Evolutionary conservation across 495 filamentous ascomycete genomes (phyloP).

Genomic region (Lepraria neglecta): DNA sequence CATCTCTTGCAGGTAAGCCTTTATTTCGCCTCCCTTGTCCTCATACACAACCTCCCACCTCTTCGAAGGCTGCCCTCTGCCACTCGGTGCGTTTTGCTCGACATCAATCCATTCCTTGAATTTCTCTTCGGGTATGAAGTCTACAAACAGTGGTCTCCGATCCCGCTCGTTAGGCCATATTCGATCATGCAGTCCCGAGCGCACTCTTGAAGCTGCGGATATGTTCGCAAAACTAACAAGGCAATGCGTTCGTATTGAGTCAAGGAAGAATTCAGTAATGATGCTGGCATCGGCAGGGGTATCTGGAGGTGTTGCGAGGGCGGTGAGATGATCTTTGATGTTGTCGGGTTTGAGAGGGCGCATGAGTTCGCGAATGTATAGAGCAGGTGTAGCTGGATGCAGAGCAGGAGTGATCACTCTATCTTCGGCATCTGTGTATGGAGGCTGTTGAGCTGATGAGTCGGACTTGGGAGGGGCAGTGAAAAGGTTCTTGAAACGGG

Average conservation of each 20-base stretch:
- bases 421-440: conserved; percentile 37
- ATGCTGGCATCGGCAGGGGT: conserved; percentile 43
- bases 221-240: conserved; percentile 64
- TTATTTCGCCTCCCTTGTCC: conserved; percentile 48
- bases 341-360: conserved; percentile 64
- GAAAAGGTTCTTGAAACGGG: conserved; percentile 53
- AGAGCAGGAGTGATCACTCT: conserved; percentile 56
- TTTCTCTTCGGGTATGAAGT: conserved; percentile 78
- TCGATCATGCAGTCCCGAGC: conserved; percentile 65
- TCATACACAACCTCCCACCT: conserved; percentile 72
- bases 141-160: conserved; percentile 78
- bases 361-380: conserved; percentile 91
- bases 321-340: conserved; percentile 60
- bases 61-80: conserved; percentile 41
- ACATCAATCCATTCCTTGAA: conserved; percentile 66
- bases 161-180: conserved; percentile 85
- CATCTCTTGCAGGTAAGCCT: conserved; percentile 50
- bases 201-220: conserved; percentile 69
- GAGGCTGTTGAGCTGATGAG: conserved; percentile 19
- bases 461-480: conserved; percentile 27
- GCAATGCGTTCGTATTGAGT: conserved; percentile 81
- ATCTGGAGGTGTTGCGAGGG: conserved; percentile 57
- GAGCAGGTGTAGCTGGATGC: conserved; percentile 74
- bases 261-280: conserved; percentile 67
- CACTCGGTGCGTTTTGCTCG: conserved; percentile 51